A percentile compares a stretch with the other conserved stretches of the same genome.
Conservation (phyloP, 805 yeast genomes). For the Wickerhamiella slavikovae region DNA sequence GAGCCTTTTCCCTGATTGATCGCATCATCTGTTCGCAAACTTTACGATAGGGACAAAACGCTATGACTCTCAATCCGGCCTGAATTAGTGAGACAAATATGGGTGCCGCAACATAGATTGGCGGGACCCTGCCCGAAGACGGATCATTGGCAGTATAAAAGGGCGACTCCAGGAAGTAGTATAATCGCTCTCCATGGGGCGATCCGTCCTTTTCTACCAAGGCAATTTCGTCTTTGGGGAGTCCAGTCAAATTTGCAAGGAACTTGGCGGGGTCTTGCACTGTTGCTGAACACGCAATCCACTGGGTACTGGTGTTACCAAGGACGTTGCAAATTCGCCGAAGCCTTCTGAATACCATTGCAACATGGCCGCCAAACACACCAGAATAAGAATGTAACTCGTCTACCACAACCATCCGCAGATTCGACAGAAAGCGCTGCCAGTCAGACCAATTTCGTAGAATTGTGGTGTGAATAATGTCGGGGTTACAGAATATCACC, state of each 20-base stretch:
- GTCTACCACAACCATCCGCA: slow-evolving; percentile 61
- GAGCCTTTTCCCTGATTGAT: slow-evolving; percentile 42
- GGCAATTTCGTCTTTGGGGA: slow-evolving; percentile 25
- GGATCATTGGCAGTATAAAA: slow-evolving; percentile 36
- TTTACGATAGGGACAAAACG: slow-evolving; percentile 71
- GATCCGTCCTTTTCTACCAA: slow-evolving; percentile 71
- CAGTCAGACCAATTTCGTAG: slow-evolving; percentile 61
- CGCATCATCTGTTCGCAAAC: slow-evolving; percentile 79
- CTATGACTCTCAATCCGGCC: slow-evolving; percentile 56
- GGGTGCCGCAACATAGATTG: slow-evolving; percentile 58
- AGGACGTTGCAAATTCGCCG: slow-evolving; percentile 37
- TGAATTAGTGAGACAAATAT: slow-evolving; percentile 45
- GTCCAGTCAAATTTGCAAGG: slow-evolving; percentile 56
- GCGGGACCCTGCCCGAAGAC: slow-evolving; percentile 40
- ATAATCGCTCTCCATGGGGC: slow-evolving; percentile 56
- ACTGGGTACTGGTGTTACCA: slow-evolving; percentile 35
- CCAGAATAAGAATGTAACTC: slow-evolving; percentile 80
- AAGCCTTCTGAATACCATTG: slow-evolving; percentile 62
- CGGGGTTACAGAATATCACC: slow-evolving; percentile 87
- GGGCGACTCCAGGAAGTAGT: slow-evolving; percentile 78
- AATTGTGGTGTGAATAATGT: slow-evolving; percentile 69
- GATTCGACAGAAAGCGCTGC: slow-evolving; percentile 41
- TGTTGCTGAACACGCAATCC: slow-evolving; percentile 90
- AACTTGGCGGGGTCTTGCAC: slow-evolving; percentile 52
- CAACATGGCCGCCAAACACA: slow-evolving; percentile 82